Evolutionary conservation across 2,329 filamentous ascomycete species (phyloP).

Genomic region (Monilinia fructigena): DNA sequence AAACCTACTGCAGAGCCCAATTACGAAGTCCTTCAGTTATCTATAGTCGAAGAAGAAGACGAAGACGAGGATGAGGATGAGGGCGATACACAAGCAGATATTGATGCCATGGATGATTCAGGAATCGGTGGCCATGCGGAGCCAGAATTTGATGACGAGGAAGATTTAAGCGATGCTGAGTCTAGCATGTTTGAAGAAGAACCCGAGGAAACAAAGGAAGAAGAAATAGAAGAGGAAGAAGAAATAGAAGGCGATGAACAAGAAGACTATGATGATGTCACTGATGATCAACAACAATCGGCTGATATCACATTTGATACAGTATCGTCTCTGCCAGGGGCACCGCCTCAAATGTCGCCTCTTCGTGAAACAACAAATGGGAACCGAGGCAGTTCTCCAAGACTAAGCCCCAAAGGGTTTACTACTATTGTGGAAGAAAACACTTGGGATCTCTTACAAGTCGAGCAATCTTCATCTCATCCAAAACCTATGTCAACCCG

Average conservation of each 20-base stretch:
- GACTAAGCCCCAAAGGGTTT: slow-evolving; percentile 43
- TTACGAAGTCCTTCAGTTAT: slow-evolving; percentile 41
- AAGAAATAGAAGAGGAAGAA: slow-evolving; percentile 30
- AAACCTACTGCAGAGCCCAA: slow-evolving; percentile 53
- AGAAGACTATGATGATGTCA: slow-evolving; percentile 33
- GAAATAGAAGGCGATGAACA: slow-evolving; percentile 40
- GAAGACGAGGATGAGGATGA: slow-evolving; percentile 31
- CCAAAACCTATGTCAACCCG: slow-evolving; percentile 37
- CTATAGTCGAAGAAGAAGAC: slow-evolving; percentile 28
- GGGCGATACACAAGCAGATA: slow-evolving; percentile 40
- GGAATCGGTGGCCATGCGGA: slow-evolving; percentile 29
- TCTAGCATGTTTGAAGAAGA: slow-evolving; percentile 51
- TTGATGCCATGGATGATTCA: slow-evolving; percentile 40
- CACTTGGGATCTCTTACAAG: slow-evolving; percentile 45
- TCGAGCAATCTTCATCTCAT: slow-evolving; percentile 41
- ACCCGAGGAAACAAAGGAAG: slow-evolving; percentile 39
- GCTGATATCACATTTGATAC: slow-evolving; percentile 33
- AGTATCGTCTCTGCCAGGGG: slow-evolving; percentile 34
- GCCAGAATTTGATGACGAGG: slow-evolving; percentile 35
- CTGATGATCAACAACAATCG: slow-evolving; percentile 34
- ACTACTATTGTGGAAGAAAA: slow-evolving; percentile 51
- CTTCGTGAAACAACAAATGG: slow-evolving; percentile 42
- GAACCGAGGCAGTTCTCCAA: slow-evolving; percentile 32
- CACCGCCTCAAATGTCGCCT: slow-evolving; percentile 45
- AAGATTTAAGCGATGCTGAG: slow-evolving; percentile 31